Conservation (phyloP, 106 monocot species). For the Allium fistulosum region DNA sequence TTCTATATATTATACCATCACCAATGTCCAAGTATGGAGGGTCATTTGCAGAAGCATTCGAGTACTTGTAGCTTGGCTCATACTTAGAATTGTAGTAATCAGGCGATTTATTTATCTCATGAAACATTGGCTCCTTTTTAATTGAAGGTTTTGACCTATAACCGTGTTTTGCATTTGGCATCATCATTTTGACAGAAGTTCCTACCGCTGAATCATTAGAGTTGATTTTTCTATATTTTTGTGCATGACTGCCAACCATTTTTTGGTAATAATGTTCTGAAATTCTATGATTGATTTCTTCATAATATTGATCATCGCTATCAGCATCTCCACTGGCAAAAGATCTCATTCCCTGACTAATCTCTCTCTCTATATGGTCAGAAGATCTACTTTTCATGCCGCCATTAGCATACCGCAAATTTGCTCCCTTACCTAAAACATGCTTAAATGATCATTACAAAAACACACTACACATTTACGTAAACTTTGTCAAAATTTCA, state of each 20-base stretch:
- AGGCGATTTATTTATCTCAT: slow-evolving; percentile 30
- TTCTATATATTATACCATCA: slow-evolving; percentile 63
- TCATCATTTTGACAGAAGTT: slow-evolving; percentile 12
- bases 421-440: slow-evolving; percentile 32
- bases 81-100: slow-evolving; percentile 39
- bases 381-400: slow-evolving; percentile 19
- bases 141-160: slow-evolving; percentile 22
- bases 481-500: too few species aligned
- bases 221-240: slow-evolving; percentile 50
- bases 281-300: slow-evolving; percentile 40
- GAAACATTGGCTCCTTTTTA: slow-evolving; percentile 30
- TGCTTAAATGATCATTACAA: neutral
- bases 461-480: neutral
- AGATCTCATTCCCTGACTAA: slow-evolving; percentile 19
- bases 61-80: slow-evolving; percentile 33
- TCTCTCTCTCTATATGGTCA: slow-evolving; percentile 30
- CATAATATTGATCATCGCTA: slow-evolving; percentile 43
- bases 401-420: slow-evolving; percentile 50
- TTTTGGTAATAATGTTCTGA: slow-evolving; percentile 76
- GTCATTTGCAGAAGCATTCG: slow-evolving; percentile 25
- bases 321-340: slow-evolving; percentile 30
- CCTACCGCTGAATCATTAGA: slow-evolving; percentile 31
- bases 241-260: slow-evolving; percentile 84
- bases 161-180: slow-evolving; percentile 24
- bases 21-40: slow-evolving; percentile 83